Percentiles rank a stretch among this genome's conserved stretches.
These are phyloP conservation scores for Metschnikowia corniflorae DNA, from an alignment of 805 yeast species.

Conservation along the genomic window DNA sequence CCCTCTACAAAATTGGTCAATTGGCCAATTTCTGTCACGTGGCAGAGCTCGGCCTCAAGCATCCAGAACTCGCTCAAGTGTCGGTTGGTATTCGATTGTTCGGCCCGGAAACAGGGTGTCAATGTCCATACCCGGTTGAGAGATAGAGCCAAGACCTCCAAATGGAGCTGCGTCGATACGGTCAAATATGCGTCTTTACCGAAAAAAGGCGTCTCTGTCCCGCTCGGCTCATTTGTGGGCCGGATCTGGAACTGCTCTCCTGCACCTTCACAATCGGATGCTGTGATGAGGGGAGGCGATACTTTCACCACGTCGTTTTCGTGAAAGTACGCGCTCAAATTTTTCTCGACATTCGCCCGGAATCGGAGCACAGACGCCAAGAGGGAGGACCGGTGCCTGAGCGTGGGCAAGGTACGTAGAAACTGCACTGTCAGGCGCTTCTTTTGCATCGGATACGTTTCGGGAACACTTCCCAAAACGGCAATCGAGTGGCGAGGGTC, in stretches of 20 bases:
- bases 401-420: slow-evolving; percentile 68
- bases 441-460: slow-evolving; percentile 78
- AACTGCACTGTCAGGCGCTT: slow-evolving; percentile 64
- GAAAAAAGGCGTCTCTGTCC: slow-evolving; percentile 44
- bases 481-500: slow-evolving; percentile 32
- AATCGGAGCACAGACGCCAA: slow-evolving; percentile 65
- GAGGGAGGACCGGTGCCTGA: slow-evolving; percentile 71
- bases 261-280: slow-evolving; percentile 96
- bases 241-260: slow-evolving; percentile 79
- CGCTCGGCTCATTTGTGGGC: slow-evolving; percentile 21
- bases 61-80: slow-evolving; percentile 97
- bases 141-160: slow-evolving; percentile 76
- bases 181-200: slow-evolving; percentile 70
- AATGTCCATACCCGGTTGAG: slow-evolving; percentile 81
- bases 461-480: slow-evolving; percentile 60
- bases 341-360: slow-evolving; percentile 62
- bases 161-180: slow-evolving; percentile 88
- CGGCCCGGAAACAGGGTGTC: slow-evolving; percentile 93
- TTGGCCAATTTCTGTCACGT: slow-evolving; percentile 53
- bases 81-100: slow-evolving; percentile 78
- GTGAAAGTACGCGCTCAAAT: slow-evolving; percentile 53
- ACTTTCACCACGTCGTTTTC: slow-evolving; percentile 60
- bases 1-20: slow-evolving; percentile 64
- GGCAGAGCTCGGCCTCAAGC: slow-evolving; percentile 88
- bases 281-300: slow-evolving; percentile 81